Percentiles rank a stretch among this genome's conserved stretches.
phyloP scores from a whole-genome alignment of 169 alveolate genomes.

The Perkinsus olseni region DNA sequence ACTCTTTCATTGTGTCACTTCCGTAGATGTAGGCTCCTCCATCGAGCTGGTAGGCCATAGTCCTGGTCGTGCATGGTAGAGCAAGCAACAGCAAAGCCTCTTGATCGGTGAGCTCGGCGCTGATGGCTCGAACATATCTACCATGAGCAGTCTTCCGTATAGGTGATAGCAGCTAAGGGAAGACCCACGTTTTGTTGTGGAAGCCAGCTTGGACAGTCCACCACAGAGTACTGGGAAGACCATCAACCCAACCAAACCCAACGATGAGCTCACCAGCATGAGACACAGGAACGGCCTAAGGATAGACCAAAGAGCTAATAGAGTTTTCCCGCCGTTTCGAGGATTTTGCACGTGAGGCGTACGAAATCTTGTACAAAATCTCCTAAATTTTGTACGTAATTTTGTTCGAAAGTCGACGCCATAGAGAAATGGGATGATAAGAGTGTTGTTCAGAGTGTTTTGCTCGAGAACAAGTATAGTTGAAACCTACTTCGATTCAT shows the following conservation, averaged over 20 bases:
- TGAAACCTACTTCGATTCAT: too few species aligned
- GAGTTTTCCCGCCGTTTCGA: too few species aligned
- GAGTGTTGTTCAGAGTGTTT: too few species aligned
- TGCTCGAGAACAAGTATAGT: too few species aligned
- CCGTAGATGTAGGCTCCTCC: neutral
- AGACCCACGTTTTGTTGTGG: neutral
- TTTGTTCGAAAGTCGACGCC: too few species aligned
- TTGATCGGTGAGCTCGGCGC: neutral
- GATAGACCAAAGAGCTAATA: too few species aligned
- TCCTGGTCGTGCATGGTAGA: neutral
- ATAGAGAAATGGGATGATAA: too few species aligned
- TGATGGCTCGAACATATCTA: neutral
- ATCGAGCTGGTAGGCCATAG: neutral
- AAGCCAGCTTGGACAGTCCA: neutral
- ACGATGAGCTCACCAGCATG: neutral
- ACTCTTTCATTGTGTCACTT: neutral
- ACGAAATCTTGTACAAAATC: too few species aligned
- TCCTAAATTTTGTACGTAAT: too few species aligned
- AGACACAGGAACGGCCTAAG: neutral
- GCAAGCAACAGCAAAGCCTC: neutral
- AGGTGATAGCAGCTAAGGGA: neutral
- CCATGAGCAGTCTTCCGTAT: neutral
- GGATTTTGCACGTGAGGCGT: too few species aligned
- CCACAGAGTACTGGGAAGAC: neutral
- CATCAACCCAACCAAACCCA: neutral